These are phyloP conservation scores for Immersiella caudata DNA, from an alignment of 495 filamentous ascomycete species.

Conservation along the genomic window DNA sequence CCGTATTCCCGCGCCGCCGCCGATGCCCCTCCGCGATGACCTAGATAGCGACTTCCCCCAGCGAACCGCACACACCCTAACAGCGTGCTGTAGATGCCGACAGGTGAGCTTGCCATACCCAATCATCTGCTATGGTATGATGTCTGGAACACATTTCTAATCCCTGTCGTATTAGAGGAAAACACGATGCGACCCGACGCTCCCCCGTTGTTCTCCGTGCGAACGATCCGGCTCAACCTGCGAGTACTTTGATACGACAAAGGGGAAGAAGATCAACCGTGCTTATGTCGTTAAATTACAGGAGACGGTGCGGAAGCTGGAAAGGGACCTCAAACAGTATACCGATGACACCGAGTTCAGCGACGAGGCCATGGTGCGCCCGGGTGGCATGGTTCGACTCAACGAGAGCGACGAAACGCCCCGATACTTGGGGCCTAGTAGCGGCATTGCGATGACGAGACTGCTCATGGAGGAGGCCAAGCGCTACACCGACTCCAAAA, in stretches of 20 bases:
- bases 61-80: slow-evolving; percentile 78
- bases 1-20: slow-evolving; percentile 34
- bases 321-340: slow-evolving; percentile 68
- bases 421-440: slow-evolving; percentile 86
- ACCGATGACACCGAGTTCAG: slow-evolving; percentile 66
- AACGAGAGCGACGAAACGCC: slow-evolving; percentile 77
- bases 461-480: slow-evolving; percentile 95
- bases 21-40: slow-evolving; percentile 28
- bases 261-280: slow-evolving; percentile 74
- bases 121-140: too few relatives aligned
- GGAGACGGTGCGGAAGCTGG: slow-evolving; percentile 74
- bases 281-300: slow-evolving; percentile 87
- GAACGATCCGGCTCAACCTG: slow-evolving; percentile 85
- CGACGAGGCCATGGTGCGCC: slow-evolving; percentile 79
- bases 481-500: slow-evolving; percentile 78
- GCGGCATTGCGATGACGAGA: slow-evolving; percentile 90
- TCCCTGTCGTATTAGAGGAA: slow-evolving; percentile 67
- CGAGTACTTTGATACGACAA: slow-evolving; percentile 89
- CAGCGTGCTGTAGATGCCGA: slow-evolving; percentile 83
- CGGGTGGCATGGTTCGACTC: slow-evolving; percentile 78
- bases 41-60: slow-evolving; percentile 51
- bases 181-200: slow-evolving; percentile 87
- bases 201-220: slow-evolving; percentile 90
- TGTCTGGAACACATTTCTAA: background rate
- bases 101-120: slow-evolving; percentile 59